These are phyloP conservation scores for Aureobasidium zeae DNA, from an alignment of 2,329 filamentous ascomycete species.

Conservation along the genomic window DNA sequence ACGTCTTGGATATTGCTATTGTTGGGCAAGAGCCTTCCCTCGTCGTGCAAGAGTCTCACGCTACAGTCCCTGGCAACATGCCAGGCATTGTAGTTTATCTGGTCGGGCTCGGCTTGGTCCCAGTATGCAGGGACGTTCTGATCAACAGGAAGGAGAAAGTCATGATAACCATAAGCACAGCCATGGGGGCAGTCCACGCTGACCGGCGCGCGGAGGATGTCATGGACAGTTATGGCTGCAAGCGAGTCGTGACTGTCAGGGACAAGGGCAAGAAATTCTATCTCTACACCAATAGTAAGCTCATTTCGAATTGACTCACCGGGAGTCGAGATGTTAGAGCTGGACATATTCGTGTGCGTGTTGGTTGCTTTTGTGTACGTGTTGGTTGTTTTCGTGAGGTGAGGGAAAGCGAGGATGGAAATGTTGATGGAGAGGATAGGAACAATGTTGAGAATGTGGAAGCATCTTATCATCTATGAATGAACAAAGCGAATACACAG, in stretches of 20 bases:
- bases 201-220: neutral
- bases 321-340: neutral
- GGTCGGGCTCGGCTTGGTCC: neutral
- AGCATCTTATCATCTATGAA: too few relatives aligned
- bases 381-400: neutral
- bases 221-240: neutral
- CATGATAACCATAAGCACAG: neutral
- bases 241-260: neutral
- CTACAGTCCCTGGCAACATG: neutral
- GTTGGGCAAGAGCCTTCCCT: neutral
- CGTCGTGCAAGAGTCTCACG: neutral
- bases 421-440: neutral
- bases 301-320: neutral
- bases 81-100: neutral
- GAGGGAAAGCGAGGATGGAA: too few relatives aligned
- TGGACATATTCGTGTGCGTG: neutral
- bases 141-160: neutral
- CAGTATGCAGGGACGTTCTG: neutral
- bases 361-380: neutral
- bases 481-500: too few relatives aligned
- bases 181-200: neutral
- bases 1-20: neutral
- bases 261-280: conserved; percentile 3
- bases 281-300: conserved; percentile 1
- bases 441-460: neutral